Evolutionary conservation across 2,329 filamentous ascomycete species (phyloP), one percentile per base, ranked within the genome.

Genomic region (Fusarium tricinctum): DNA sequence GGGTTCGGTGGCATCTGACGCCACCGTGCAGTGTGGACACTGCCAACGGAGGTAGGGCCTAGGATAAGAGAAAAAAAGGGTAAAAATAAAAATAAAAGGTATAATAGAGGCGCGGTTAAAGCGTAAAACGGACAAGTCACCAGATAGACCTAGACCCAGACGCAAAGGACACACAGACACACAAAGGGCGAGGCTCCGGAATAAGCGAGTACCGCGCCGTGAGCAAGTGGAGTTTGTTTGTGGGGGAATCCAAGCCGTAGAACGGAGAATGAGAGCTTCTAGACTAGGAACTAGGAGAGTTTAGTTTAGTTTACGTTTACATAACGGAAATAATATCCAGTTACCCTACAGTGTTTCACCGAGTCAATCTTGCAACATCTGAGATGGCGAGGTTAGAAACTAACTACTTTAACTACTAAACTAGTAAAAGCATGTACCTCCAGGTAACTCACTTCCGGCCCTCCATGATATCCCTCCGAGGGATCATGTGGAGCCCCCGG

Each of bases 151-250:
- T 6, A 23, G 23, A 48, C 30, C 8, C 46, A 44, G 47, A 26
- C 17, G 14, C 23, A 39, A 33, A 44, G 30, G 39, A 52, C 32
- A 43, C 40, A 49, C n/a, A 13, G 39, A 52, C 32, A 43, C 40
- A 49, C n/a, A 30, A 30, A 30, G n/a, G 40, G 33, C 49, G 47
- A 58, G 35, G 58, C 65, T 56, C 50, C 64, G 69, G 69, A 58
- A 71, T 63, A 63, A 69, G 66, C 56, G 67, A 63, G 39, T 20
- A 30, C 40, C 23, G 42, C 32, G 17, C 53, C 26, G 38, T 43
- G 26, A n/a, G 28, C n/a, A 35, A 59, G 71, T 70, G 66, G 68
- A 64, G 23, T 62, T 62, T 63, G 42, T 47, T 63, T 57, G 69
- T 67, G 69, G 71, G 68, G 71, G 60, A 68, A 70, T 26, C 32